Percentiles rank a stretch among this genome's conserved stretches.
These are phyloP conservation scores for Pleurotus pulmonarius DNA, from an alignment of 768 basidiomycete species.

Conservation along the genomic window DNA sequence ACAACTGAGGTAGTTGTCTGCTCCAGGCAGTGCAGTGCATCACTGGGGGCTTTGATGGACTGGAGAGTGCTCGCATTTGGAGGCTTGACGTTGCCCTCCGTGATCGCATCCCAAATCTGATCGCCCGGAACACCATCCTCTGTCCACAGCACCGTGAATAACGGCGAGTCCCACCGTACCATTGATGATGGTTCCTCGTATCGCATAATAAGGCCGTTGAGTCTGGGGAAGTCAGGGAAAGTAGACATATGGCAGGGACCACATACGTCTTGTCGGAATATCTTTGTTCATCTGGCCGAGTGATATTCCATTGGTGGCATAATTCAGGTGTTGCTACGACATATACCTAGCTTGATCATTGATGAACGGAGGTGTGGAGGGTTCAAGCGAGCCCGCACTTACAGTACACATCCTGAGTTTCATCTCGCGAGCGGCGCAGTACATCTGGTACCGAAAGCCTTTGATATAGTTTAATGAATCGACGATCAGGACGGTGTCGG, in stretches of 20 bases:
- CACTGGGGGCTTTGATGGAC: constrained; percentile 80
- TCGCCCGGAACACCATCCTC: constrained; percentile 63
- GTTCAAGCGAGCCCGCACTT: constrained; percentile 20
- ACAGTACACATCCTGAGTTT: constrained; percentile 87
- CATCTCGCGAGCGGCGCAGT: constrained; percentile 89
- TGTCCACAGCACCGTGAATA: constrained; percentile 80
- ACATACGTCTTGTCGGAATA: constrained; percentile 78
- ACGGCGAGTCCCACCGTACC: constrained; percentile 98
- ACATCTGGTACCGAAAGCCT: constrained; percentile 97
- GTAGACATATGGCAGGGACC: not conserved
- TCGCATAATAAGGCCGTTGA: constrained; percentile 82
- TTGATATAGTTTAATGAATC: constrained; percentile 98
- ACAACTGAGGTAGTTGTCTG: constrained; percentile 69
- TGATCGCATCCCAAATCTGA: constrained; percentile 79
- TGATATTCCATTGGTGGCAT: constrained; percentile 74
- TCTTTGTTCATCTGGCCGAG: constrained; percentile 38
- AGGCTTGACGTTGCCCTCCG: constrained; percentile 75
- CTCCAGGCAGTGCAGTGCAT: constrained; percentile 86
- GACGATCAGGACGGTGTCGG: constrained; percentile 79
- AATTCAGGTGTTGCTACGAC: constrained; percentile 71
- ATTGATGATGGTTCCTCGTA: constrained; percentile 97
- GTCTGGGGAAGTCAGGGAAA: constrained; percentile 33
- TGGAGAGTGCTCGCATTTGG: constrained; percentile 84
- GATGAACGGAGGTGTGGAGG: constrained; percentile 5
- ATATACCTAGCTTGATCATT: constrained; percentile 51